Evolutionary conservation across 1,284 basidiomycete species (phyloP).

Genomic region (Ganoderma multipileum): DNA sequence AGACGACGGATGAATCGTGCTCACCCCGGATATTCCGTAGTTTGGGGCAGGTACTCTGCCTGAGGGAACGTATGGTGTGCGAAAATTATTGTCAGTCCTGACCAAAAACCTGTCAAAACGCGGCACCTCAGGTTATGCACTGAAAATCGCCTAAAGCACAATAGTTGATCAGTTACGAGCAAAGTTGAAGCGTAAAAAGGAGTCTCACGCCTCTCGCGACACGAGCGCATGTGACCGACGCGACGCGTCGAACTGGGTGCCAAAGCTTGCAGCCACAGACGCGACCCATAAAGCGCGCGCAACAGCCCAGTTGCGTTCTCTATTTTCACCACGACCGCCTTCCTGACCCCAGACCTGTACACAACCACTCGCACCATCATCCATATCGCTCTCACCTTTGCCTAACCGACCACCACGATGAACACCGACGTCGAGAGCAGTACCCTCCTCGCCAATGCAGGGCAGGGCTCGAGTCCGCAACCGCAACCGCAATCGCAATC

Average conservation of each 20-base stretch:
- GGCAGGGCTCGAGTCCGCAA: background rate
- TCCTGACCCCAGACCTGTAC: background rate
- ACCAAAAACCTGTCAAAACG: background rate
- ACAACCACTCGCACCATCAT: background rate
- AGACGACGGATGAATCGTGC: too few relatives aligned
- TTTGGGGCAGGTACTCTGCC: too few relatives aligned
- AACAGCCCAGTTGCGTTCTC: background rate
- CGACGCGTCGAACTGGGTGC: background rate
- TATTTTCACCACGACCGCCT: background rate
- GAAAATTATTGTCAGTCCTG: too few relatives aligned
- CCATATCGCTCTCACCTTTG: background rate
- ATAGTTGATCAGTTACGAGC: background rate
- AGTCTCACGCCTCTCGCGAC: background rate
- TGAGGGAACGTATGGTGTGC: too few relatives aligned
- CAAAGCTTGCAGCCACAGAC: background rate
- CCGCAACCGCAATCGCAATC: too few relatives aligned
- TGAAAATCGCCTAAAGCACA: background rate
- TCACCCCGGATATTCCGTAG: too few relatives aligned
- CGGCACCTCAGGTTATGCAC: background rate
- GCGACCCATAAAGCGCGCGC: background rate
- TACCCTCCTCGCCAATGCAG: background rate
- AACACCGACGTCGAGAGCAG: too few relatives aligned
- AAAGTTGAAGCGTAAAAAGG: background rate
- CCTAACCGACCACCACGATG: background rate
- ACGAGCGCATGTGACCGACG: background rate